Conservation (phyloP, 495 filamentous ascomycete species). For the Aspergillus asperescens region DNA sequence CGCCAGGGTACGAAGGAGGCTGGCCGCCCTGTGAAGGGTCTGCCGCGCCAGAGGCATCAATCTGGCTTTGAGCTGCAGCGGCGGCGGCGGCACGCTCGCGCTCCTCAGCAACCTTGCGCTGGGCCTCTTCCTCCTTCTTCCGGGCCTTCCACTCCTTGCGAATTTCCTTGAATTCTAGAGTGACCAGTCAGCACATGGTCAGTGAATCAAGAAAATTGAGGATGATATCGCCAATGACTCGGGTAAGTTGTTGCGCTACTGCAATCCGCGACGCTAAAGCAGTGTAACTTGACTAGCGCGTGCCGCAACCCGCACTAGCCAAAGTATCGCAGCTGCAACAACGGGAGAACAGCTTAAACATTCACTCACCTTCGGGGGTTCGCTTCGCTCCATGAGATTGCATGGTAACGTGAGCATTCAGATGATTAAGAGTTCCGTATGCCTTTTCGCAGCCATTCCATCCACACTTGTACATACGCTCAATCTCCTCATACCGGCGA, state of each 20-base stretch:
- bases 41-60: conserved; percentile 50
- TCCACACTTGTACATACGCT: conserved; percentile 99
- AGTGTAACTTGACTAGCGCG: conserved; percentile 51
- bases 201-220: not conserved
- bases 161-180: conserved; percentile 98
- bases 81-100: conserved; percentile 64
- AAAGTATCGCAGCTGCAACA: conserved; percentile 30
- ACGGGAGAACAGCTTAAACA: conserved; percentile 10
- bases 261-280: conserved; percentile 38
- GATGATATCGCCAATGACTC: conserved; percentile 18
- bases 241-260: conserved; percentile 42
- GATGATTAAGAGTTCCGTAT: conserved; percentile 91
- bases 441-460: conserved; percentile 98
- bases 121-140: conserved; percentile 96
- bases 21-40: conserved; percentile 54
- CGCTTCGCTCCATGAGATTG: conserved; percentile 89
- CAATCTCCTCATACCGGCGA: conserved; percentile 94
- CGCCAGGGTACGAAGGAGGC: conserved; percentile 52
- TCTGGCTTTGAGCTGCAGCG: conserved; percentile 49
- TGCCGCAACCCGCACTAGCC: conserved; percentile 33
- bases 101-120: conserved; percentile 88
- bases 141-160: conserved; percentile 98
- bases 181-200: conserved; percentile 1
- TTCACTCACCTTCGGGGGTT: conserved; percentile 83
- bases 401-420: conserved; percentile 98